phyloP scores from a whole-genome alignment of 371 early-diverging fungal genomes.

The Mortierella sp. region DNA sequence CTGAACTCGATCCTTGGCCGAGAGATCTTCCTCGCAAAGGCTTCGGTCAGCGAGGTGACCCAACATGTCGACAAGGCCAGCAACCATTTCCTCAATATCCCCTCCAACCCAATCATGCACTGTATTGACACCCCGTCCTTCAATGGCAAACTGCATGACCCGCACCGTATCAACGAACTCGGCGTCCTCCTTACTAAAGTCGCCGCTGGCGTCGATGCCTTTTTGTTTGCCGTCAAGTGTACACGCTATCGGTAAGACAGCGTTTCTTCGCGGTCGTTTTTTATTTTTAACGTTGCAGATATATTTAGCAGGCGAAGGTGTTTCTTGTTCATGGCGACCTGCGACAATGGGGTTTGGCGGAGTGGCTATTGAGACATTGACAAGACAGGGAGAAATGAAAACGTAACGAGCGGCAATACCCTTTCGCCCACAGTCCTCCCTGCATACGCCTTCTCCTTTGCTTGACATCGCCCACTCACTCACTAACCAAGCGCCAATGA shows the following conservation, averaged over 20 bases:
- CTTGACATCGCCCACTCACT: not conserved
- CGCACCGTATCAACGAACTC: conserved; percentile 42
- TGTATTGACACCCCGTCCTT: conserved; percentile 59
- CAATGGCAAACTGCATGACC: conserved; percentile 51
- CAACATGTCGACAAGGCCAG: conserved; percentile 37
- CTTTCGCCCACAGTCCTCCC: no score
- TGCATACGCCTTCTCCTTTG: not conserved
- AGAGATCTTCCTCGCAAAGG: conserved; percentile 51
- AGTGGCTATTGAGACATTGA: not conserved
- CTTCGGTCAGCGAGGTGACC: conserved; percentile 56
- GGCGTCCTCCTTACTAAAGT: conserved; percentile 34
- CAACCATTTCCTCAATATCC: conserved; percentile 48
- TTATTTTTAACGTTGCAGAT: conserved; percentile 11
- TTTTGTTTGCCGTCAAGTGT: conserved; percentile 55
- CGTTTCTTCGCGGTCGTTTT: not conserved
- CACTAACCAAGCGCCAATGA: not conserved
- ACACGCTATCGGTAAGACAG: conserved; percentile 54
- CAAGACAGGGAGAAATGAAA: not conserved
- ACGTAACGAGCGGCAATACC: not conserved
- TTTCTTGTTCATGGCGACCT: not conserved
- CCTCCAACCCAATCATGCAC: conserved; percentile 50
- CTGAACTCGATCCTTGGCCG: conserved; percentile 41
- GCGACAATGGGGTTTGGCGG: not conserved
- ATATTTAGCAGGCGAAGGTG: not conserved
- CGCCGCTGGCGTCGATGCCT: conserved; percentile 54